Evolutionary conservation across 257 asterid species (phyloP), one percentile per base, ranked within the genome.

Genomic region (Fraxinus quadrangulata): DNA sequence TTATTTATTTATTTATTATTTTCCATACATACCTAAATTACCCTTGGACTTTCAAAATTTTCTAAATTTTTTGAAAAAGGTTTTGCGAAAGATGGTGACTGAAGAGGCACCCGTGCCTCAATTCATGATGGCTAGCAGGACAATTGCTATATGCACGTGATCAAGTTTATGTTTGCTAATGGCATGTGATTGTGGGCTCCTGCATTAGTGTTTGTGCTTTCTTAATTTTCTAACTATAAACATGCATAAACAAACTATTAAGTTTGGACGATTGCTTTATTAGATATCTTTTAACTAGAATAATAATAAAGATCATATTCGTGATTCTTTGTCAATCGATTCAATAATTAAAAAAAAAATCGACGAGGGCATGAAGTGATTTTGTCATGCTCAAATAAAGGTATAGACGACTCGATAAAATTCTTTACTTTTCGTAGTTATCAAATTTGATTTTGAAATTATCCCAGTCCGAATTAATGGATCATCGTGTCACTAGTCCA

Each of bases 101-200:
- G n/a, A 54, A 19, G 65, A 19, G 12, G 26, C 65, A 17, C 69
- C 69, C 69, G 69, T 63, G 69, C 34, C 28, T 23, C 6, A 11
- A 63, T 63, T 63, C 21, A 54, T 17, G 65, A 9, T 12, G 1
- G 13, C 17, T 16, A 63, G 24, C 31, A 24, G 6, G 16, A 30
- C 17, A 63, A 63, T 19, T 63, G 34, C 69, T 63, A 63, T 63
- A 23, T 26, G 31, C 69, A 63, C 69, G 34, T 24, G 69, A 63
- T 63, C 34, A 63, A 24, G 69, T 63, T 63, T 63, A 63, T 63
- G 69, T 63, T 63, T 63, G 31, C 69, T 63, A 63, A 10, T 63
- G 34, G 69, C 69, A 63, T 63, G 69, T 63, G 69, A 63, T 9
- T 63, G 69, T 63, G 69, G 69, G 69, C 34, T 30, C 17, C 16